These are phyloP conservation scores for Bryoglossum gracile DNA, from an alignment of 495 filamentous ascomycete genomes.

Conservation along the genomic window DNA sequence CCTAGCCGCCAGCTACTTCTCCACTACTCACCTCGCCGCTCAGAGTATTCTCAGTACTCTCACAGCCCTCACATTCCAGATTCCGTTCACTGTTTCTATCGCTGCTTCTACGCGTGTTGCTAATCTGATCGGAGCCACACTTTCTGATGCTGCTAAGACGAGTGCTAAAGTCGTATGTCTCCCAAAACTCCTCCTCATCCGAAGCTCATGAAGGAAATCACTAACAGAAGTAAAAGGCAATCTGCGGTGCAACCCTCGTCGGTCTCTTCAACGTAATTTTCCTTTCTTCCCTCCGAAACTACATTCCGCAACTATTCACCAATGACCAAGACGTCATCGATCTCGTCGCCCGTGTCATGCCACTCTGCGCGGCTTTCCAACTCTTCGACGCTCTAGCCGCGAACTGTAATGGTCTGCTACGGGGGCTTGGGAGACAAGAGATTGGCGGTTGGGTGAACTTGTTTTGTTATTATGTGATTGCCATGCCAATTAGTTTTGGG, in stretches of 20 bases:
- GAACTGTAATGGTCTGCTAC: conserved; percentile 73
- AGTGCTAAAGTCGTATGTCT: conserved; percentile 51
- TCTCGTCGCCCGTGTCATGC: conserved; percentile 64
- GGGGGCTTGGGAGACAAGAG: conserved; percentile 78
- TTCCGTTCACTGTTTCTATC: conserved; percentile 55
- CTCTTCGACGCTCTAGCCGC: conserved; percentile 74
- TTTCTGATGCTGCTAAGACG: conserved; percentile 62
- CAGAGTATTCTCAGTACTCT: conserved; percentile 52
- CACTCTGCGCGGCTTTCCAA: conserved; percentile 79
- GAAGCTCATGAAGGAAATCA: too few species aligned
- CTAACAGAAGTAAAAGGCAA: too few species aligned
- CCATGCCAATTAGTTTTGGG: conserved; percentile 75
- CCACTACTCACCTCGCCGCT: conserved; percentile 58
- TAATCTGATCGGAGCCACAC: conserved; percentile 59
- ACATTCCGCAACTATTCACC: conserved; percentile 75
- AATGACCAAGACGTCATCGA: conserved; percentile 69
- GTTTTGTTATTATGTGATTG: conserved; percentile 76
- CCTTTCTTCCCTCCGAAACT: conserved; percentile 52
- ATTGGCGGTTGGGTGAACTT: conserved; percentile 84
- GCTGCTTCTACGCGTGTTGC: conserved; percentile 57
- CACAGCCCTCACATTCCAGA: conserved; percentile 49
- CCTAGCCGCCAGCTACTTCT: conserved; percentile 62
- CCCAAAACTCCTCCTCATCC: too few species aligned
- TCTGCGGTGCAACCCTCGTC: conserved; percentile 56
- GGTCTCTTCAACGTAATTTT: conserved; percentile 70